These are phyloP conservation scores for Vigna radiata DNA, from an alignment of 306 rosid species.

Conservation along the genomic window DNA sequence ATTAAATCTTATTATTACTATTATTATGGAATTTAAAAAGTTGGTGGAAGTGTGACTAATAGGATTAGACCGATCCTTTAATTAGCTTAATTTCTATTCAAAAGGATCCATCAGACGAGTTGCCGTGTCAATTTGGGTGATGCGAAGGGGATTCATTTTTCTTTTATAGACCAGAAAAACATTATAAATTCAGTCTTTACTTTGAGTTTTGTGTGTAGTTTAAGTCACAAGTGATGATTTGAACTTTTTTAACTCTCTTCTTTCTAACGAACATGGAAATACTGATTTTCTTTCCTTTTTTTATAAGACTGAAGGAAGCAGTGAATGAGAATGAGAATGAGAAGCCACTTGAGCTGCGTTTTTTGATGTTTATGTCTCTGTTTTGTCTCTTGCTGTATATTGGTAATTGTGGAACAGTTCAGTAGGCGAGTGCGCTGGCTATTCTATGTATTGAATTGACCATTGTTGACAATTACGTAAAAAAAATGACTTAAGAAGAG, in stretches of 20 bases:
- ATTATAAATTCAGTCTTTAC: background rate
- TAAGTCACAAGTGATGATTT: background rate
- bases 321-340: background rate
- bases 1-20: background rate
- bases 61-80: background rate
- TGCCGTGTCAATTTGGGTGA: background rate
- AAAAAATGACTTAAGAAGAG: background rate
- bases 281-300: background rate
- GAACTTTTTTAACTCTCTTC: background rate
- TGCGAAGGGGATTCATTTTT: background rate
- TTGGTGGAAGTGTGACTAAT: background rate
- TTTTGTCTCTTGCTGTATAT: background rate
- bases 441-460: conserved; percentile 17
- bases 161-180: background rate
- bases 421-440: background rate
- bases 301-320: too few relatives aligned
- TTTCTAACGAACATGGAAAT: background rate
- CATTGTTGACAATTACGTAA: conserved; percentile 13
- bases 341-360: background rate
- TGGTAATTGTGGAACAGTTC: background rate
- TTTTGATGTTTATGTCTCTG: too few relatives aligned
- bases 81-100: background rate
- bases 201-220: background rate
- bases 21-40: background rate
- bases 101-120: conserved; percentile 3